Conservation (phyloP, 2,329 filamentous ascomycete genomes). For the Pseudopyrenochaeta lycopersici region DNA sequence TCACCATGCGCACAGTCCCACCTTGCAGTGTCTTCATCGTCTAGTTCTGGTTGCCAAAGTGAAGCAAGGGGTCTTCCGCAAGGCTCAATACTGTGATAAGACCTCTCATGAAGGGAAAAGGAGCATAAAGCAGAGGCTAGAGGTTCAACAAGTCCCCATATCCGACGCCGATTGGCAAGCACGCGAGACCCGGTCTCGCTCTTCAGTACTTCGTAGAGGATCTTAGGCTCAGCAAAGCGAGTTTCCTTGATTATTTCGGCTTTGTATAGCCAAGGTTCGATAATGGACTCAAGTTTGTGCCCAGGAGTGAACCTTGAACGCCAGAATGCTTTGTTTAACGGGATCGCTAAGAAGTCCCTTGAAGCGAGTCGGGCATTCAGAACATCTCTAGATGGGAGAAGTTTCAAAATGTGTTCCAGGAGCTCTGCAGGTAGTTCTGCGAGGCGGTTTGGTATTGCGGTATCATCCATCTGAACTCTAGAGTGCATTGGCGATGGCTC, state of each 20-base stretch:
- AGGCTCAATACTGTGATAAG: conserved; percentile 4
- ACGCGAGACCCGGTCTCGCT: background rate
- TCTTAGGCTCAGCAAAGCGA: background rate
- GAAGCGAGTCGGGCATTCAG: background rate
- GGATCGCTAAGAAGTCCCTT: background rate
- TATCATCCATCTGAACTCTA: too few relatives aligned
- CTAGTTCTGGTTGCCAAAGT: conserved; percentile 5
- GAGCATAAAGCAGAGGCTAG: background rate
- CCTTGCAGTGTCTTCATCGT: background rate
- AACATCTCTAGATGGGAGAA: background rate
- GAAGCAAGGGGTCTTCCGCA: conserved; percentile 3
- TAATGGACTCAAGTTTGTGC: background rate
- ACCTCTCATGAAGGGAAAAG: conserved; percentile 1
- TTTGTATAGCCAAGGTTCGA: conserved; percentile 11
- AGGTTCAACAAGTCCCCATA: background rate
- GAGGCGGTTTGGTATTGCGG: too few relatives aligned
- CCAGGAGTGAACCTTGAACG: conserved; percentile 5
- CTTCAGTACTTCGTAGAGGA: background rate
- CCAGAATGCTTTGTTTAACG: conserved; percentile 11
- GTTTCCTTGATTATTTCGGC: background rate
- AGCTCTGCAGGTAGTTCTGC: background rate
- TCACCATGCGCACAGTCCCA: conserved; percentile 13
- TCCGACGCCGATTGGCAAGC: background rate
- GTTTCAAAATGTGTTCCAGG: background rate
- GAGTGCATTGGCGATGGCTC: too few relatives aligned